Evolutionary conservation across 1,139 yeast species (phyloP).

Genomic region (Suzukiozyma palmioleophila): DNA sequence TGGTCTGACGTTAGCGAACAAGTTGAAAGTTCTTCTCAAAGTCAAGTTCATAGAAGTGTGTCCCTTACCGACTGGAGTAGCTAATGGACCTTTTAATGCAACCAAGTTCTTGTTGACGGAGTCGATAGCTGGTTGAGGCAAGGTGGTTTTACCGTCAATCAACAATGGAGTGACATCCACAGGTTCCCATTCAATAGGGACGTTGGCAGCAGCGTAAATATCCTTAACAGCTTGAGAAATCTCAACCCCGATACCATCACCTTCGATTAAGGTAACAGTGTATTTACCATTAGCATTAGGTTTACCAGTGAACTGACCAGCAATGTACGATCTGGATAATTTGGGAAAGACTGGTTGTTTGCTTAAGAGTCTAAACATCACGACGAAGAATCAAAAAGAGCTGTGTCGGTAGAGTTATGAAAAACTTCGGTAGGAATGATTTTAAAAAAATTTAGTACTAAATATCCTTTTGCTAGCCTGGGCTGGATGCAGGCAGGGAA

Average conservation of each 20-base stretch:
- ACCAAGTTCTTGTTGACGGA: constrained; percentile 89
- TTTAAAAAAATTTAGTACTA: too few species aligned
- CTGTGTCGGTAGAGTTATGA: too few species aligned
- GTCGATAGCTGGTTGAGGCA: constrained; percentile 88
- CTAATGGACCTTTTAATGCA: constrained; percentile 96
- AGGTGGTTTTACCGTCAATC: constrained; percentile 89
- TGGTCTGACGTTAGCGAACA: constrained; percentile 97
- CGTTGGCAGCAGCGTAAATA: constrained; percentile 87
- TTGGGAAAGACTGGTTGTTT: constrained; percentile 32
- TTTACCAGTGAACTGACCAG: constrained; percentile 48
- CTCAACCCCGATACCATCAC: constrained; percentile 98
- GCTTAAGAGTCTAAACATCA: constrained; percentile 44
- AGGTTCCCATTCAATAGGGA: constrained; percentile 95
- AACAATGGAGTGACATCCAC: constrained; percentile 94
- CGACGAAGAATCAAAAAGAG: not conserved
- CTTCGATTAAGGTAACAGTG: constrained; percentile 94
- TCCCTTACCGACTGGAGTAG: constrained; percentile 98
- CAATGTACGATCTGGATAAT: constrained; percentile 43
- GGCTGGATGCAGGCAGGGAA: too few species aligned
- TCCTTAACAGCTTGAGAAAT: constrained; percentile 90
- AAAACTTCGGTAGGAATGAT: too few species aligned
- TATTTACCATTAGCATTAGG: constrained; percentile 62
- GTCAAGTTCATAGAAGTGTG: constrained; percentile 97
- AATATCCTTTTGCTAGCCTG: too few species aligned
- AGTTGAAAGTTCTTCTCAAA: constrained; percentile 91